phyloP scores from a whole-genome alignment of 1,139 yeast species.

The Scheffersomyces illinoinensis region DNA sequence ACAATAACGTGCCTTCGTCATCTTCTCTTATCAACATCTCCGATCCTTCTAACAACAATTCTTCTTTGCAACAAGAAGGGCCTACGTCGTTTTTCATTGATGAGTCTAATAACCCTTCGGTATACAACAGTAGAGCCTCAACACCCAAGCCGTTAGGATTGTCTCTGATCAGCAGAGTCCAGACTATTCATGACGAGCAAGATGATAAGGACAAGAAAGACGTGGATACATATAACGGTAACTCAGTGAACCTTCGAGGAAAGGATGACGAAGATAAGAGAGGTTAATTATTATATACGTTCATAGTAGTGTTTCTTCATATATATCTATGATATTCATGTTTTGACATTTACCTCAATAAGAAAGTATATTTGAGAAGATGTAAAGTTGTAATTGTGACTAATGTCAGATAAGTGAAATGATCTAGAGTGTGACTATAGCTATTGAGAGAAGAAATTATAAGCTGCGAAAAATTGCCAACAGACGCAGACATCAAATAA shows the following conservation, averaged over 20 bases:
- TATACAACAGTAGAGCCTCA: slow-evolving; percentile 9
- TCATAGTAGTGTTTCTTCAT: neutral
- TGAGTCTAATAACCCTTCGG: slow-evolving; percentile 7
- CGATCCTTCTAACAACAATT: slow-evolving; percentile 4
- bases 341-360: neutral
- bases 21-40: slow-evolving; percentile 20
- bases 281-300: neutral
- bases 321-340: neutral
- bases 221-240: slow-evolving; percentile 22
- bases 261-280: slow-evolving; percentile 14
- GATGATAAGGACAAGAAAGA: slow-evolving; percentile 9
- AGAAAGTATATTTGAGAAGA: neutral
- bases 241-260: slow-evolving; percentile 16
- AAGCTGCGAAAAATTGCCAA: no score
- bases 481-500: no score
- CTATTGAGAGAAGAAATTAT: no score
- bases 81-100: neutral
- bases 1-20: slow-evolving; percentile 12
- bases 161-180: slow-evolving; percentile 19
- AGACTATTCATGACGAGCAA: slow-evolving; percentile 18
- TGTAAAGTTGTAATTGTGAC: no score
- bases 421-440: no score
- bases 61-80: neutral
- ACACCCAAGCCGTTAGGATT: slow-evolving; percentile 16
- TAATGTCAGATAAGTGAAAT: no score